Base-by-base conservation (phyloP, 495 filamentous ascomycete species). In the Penicillium macrosclerotiorum region DNA sequence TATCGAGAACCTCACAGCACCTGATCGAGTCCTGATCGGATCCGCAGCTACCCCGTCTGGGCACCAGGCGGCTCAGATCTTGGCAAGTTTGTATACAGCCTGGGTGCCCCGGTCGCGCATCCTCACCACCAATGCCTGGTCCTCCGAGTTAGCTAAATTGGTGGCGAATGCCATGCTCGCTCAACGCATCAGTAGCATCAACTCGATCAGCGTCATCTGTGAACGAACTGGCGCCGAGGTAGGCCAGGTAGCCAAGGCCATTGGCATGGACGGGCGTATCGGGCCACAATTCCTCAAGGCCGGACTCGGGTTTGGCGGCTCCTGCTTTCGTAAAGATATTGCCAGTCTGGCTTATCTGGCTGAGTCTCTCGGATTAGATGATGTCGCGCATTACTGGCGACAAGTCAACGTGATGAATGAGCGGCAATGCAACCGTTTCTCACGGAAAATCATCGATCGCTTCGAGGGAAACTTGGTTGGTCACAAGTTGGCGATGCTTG, bases 321-420 rank as follows among this genome's bases (percentile, higher is more conserved):
- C 82, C 11, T 90, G 86, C 65, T 90, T 93, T 63, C 82, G 85
- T 57, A 93, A 93, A 60, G 88, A 93, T 51, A 81, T 91, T 54
- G 74, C 88, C 11, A 88, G 79, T 60, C 67, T 93, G 18, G 78
- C 82, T 5, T 91, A 91, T 57, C 68, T 92, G 9, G 82, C 88
- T 4, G 80, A 87, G 42, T 80, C 79, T 3, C 63, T 90, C 20
- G 77, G 82, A 27, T 68, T 93, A 13, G 74, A 78, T 3, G 84
- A 90, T 45, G 86, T 91, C 4, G 85, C 83, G 3, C 76, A 82
- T 29, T 92, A 93, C 55, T 93, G 89, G 88, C 64, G 71, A 42
- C 72, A 80, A 18, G 80, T 93, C 8, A 73, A 89, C 35, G 76
- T 73, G 32, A 83, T 92, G 71, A 93, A 93, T 67, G 84, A 89